A percentile compares a stretch with the other conserved stretches of the same genome.
Evolutionary conservation across 495 filamentous ascomycete genomes (phyloP).

Genomic region (Podospora pseudopauciseta): DNA sequence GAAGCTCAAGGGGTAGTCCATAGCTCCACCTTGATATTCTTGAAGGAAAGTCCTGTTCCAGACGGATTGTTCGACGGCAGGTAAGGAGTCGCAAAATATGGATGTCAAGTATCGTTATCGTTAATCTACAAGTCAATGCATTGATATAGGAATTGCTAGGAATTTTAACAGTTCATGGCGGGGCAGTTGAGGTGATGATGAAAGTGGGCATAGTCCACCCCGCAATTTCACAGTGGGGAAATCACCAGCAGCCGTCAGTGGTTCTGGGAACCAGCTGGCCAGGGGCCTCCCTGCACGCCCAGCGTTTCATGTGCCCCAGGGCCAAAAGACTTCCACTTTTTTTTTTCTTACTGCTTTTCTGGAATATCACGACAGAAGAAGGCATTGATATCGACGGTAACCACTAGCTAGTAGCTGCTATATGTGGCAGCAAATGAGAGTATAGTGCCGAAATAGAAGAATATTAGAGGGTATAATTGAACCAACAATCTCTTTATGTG

Average conservation of each 20-base stretch:
- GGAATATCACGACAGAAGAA: not conserved
- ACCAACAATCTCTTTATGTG: not conserved
- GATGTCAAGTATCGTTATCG: not conserved
- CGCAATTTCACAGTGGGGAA: conserved; percentile 1
- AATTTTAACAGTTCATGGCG: not conserved
- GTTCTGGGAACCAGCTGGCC: not conserved
- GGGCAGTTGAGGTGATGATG: conserved; percentile 1
- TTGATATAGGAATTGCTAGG: not conserved
- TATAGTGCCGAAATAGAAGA: not conserved
- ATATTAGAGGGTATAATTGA: not conserved
- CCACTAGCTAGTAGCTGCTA: not conserved
- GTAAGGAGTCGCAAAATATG: not conserved
- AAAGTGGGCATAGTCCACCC: conserved; percentile 4
- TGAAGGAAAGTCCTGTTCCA: no score
- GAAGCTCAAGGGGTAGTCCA: not conserved
- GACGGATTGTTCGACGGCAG: no score
- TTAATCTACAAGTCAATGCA: not conserved
- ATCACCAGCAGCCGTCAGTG: not conserved
- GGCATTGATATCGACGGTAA: not conserved
- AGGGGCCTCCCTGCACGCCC: not conserved
- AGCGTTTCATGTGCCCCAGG: not conserved
- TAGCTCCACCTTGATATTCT: not conserved
- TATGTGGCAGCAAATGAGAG: not conserved
- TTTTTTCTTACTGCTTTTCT: not conserved
- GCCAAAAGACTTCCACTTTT: not conserved